A percentile compares a stretch with the other conserved stretches of the same genome.
phyloP scores from a whole-genome alignment of 2,329 filamentous ascomycete species.

The Calonectria leucothoes region DNA sequence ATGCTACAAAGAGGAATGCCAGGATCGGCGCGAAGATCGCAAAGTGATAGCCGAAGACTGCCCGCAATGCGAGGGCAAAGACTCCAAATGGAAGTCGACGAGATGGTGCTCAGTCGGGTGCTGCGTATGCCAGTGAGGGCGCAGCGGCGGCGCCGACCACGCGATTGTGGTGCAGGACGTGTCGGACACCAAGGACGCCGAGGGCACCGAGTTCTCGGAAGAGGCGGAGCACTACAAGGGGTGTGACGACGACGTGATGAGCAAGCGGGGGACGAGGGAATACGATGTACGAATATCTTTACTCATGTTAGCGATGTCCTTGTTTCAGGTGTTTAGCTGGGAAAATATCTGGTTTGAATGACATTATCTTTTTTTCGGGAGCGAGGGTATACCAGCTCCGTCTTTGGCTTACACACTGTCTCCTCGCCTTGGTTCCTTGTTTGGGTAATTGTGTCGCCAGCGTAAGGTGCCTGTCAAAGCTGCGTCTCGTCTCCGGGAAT shows the following conservation, averaged over 20 bases:
- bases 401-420: neutral
- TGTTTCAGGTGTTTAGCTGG: conserved; percentile 7
- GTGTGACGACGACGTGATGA: conserved; percentile 11
- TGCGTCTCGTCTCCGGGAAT: conserved; percentile 8
- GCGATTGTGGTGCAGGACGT: neutral
- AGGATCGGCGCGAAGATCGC: conserved; percentile 46
- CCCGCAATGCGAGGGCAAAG: conserved; percentile 48
- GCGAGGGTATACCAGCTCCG: neutral
- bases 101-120: conserved; percentile 53
- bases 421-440: neutral
- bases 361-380: neutral
- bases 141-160: no score
- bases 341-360: conserved; percentile 1
- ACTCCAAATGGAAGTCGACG: conserved; percentile 44
- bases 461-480: neutral
- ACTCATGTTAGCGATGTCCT: neutral
- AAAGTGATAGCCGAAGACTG: conserved; percentile 47
- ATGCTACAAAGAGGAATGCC: conserved; percentile 48
- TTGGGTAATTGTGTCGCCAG: neutral
- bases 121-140: conserved; percentile 41
- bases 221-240: conserved; percentile 12
- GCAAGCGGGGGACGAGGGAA: neutral
- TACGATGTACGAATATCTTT: conserved; percentile 23
- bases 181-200: neutral
- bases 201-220: conserved; percentile 8